phyloP scores from a whole-genome alignment of 1,284 basidiomycete genomes.

The Papiliotrema nemorosa region DNA sequence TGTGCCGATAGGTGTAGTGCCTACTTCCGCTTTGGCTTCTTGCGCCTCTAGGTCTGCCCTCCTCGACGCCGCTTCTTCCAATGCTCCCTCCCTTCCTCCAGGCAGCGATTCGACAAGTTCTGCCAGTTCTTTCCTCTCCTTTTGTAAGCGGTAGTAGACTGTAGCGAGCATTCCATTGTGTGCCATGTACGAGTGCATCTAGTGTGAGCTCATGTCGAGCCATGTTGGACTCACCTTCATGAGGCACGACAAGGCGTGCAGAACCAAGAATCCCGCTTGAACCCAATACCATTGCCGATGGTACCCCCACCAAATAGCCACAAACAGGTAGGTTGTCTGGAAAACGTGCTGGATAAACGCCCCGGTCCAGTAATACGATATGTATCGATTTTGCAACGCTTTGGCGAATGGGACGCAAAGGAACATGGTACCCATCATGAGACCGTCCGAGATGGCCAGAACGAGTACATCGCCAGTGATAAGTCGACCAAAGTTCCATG shows the following conservation, averaged over 20 bases:
- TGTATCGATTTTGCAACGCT: constrained; percentile 69
- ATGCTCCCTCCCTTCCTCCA: constrained; percentile 35
- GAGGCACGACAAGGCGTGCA: constrained; percentile 56
- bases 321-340: constrained; percentile 66
- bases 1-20: constrained; percentile 36
- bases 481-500: constrained; percentile 76
- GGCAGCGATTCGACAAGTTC: constrained; percentile 30
- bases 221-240: constrained; percentile 43
- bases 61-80: constrained; percentile 33
- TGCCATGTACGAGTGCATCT: constrained; percentile 85
- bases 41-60: constrained; percentile 34
- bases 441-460: constrained; percentile 77
- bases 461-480: constrained; percentile 82
- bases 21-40: constrained; percentile 30
- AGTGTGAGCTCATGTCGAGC: constrained; percentile 6
- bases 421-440: constrained; percentile 72
- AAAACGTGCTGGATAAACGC: constrained; percentile 70
- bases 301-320: constrained; percentile 57
- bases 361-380: constrained; percentile 71
- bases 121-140: constrained; percentile 36
- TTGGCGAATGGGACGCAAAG: constrained; percentile 78
- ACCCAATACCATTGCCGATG: constrained; percentile 93
- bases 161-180: constrained; percentile 80
- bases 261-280: constrained; percentile 88
- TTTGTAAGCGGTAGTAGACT: constrained; percentile 45